Evolutionary conservation across 352 stramenopile species (phyloP), one percentile per base, ranked within the genome.

Genomic region (Phytophthora brassicae): DNA sequence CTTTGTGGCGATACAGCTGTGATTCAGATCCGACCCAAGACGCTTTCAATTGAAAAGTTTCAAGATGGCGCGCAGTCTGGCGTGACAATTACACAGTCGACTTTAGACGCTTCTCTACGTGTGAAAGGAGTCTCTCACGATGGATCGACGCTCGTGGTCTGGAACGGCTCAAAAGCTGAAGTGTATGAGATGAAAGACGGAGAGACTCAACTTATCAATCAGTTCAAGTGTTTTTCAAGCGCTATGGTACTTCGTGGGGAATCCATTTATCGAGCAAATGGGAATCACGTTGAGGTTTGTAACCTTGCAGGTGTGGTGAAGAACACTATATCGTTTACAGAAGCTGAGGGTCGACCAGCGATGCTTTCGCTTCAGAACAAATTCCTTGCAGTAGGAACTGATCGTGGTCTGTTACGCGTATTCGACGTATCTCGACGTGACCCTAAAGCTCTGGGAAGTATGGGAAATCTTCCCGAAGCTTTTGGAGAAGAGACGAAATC

Each of bases 111-210:
- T 0, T 71, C 69, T 4, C 60, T 97, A 13, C 81, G 79, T 22
- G 86, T 97, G 63, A 96, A 96, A 38, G 89, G 89, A 3, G 35
- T 97, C 2, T 90, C 88, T 0, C 88, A 96, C 41, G 88, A 95
- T 54, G 77, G 82, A 0, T 65, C 78, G 0, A 79, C 75, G 1
- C 64, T 97, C 3, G 74, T 97, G 8, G 70, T 95, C 11, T 97
- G 88, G 89, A 96, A 88, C 48, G 81, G 84, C 11, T 80, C 87
- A 2, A 83, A 94, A 52, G 86, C 84, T 4, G 84, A 97, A 59
- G 84, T 96, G n/a, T 97, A 88, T 50, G 88, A 94, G 49, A 74
- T 96, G 33, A 81, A 82, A 46, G 81, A 92, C 36, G 76, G 74
- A 19, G 81, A 91, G 16, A 38, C 63, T 31, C 88, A 89, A 50